Conservation (phyloP, 2,329 filamentous ascomycete species). For the Parastagonospora avenae region DNA sequence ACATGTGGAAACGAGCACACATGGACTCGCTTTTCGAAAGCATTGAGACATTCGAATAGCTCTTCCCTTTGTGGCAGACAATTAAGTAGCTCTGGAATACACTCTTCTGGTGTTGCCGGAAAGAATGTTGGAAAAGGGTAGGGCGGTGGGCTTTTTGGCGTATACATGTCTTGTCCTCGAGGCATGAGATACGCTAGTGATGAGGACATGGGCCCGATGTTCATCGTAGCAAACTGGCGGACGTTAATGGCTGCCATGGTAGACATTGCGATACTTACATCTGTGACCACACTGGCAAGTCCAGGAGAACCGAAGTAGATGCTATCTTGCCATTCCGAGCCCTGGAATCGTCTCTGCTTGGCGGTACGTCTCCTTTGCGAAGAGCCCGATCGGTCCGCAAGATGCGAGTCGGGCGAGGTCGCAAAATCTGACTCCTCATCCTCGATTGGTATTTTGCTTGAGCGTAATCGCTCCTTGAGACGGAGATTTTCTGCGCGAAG, state of each 20-base stretch:
- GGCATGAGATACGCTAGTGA: constrained; percentile 53
- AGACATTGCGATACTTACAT: constrained; percentile 39
- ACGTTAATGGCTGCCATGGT: too few species aligned
- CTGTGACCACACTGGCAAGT: constrained; percentile 53
- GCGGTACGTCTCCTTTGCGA: constrained; percentile 28
- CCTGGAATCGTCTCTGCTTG: constrained; percentile 46
- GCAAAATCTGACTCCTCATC: constrained; percentile 43
- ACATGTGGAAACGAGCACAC: constrained; percentile 53
- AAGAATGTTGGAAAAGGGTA: constrained; percentile 55
- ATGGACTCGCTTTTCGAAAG: constrained; percentile 51
- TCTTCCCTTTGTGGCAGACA: constrained; percentile 49
- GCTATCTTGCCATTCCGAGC: constrained; percentile 50
- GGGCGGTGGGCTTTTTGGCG: constrained; percentile 38
- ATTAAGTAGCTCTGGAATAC: constrained; percentile 43
- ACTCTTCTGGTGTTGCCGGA: constrained; percentile 39
- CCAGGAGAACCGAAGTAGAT: constrained; percentile 58
- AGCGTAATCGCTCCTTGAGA: constrained; percentile 51
- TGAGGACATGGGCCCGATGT: constrained; percentile 35
- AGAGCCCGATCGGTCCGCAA: constrained; percentile 22
- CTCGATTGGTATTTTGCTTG: constrained; percentile 39
- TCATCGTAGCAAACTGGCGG: constrained; percentile 51
- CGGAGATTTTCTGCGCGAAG: constrained; percentile 53
- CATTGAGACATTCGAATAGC: constrained; percentile 47
- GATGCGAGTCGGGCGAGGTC: constrained; percentile 26
- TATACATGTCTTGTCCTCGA: constrained; percentile 51